phyloP scores from a whole-genome alignment of 2,329 filamentous ascomycete genomes.

The Aspergillus pseudoglaucus region DNA sequence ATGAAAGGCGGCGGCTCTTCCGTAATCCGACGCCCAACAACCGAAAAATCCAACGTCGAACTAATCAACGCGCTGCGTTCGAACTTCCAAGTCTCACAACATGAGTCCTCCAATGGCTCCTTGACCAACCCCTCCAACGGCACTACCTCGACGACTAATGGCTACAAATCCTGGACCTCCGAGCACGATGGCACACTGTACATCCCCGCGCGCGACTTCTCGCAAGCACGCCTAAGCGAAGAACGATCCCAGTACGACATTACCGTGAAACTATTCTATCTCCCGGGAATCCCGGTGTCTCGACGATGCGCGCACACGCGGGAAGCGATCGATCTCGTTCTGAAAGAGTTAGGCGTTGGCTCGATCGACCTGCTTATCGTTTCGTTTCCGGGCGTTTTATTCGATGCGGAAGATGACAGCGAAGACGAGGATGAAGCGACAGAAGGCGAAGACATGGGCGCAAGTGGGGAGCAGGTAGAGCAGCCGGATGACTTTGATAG shows the following conservation, averaged over 20 bases:
- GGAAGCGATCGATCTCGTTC: slow-evolving; percentile 73
- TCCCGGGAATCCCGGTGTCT: slow-evolving; percentile 61
- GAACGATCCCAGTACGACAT: slow-evolving; percentile 84
- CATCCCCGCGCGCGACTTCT: slow-evolving; percentile 71
- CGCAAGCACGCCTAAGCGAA: slow-evolving; percentile 65
- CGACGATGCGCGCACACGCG: slow-evolving; percentile 63
- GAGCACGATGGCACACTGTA: slow-evolving; percentile 57
- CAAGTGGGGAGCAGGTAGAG: slow-evolving; percentile 28
- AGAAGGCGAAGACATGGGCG: slow-evolving; percentile 36
- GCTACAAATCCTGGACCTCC: slow-evolving; percentile 60
- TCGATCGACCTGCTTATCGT: slow-evolving; percentile 83
- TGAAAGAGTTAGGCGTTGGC: slow-evolving; percentile 68
- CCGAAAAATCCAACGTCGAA: slow-evolving; percentile 85
- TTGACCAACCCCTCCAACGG: slow-evolving; percentile 17
- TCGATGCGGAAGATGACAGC: slow-evolving; percentile 86
- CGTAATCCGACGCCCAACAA: slow-evolving; percentile 70
- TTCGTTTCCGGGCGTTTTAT: slow-evolving; percentile 87
- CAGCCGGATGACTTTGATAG: slow-evolving; percentile 50
- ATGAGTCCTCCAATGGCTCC: slow-evolving; percentile 31
- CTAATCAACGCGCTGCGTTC: slow-evolving; percentile 79
- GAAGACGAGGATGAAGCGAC: slow-evolving; percentile 59
- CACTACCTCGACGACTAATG: slow-evolving; percentile 17
- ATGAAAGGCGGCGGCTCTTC: slow-evolving; percentile 75
- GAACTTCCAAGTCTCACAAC: slow-evolving; percentile 71
- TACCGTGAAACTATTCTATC: slow-evolving; percentile 90